phyloP scores from a whole-genome alignment of 176 grass and related monocot species.

The Carex littledalei region DNA sequence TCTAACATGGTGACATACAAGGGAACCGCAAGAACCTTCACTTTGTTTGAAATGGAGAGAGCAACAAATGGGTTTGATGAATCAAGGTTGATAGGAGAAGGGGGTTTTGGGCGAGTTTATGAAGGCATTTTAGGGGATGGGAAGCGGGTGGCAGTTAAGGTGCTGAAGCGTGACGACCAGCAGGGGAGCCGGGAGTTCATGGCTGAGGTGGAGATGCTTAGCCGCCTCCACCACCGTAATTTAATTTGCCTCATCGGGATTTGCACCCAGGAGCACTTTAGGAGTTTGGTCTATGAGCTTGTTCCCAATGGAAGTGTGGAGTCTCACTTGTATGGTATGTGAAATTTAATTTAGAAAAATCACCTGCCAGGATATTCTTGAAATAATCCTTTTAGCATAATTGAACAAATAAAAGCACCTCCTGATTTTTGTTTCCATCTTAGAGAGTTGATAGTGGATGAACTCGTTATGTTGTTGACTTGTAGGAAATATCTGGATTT shows the following conservation, averaged over 20 bases:
- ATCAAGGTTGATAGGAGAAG: slow-evolving; percentile 87
- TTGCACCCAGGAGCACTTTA: slow-evolving; percentile 69
- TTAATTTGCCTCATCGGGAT: slow-evolving; percentile 94
- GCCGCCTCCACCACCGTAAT: slow-evolving; percentile 94
- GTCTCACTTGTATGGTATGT: slow-evolving; percentile 86
- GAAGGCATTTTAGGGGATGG: slow-evolving; percentile 74
- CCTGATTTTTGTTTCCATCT: background rate
- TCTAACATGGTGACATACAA: slow-evolving; percentile 77
- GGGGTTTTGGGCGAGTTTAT: slow-evolving; percentile 96
- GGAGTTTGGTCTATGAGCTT: slow-evolving; percentile 90
- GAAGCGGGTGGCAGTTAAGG: slow-evolving; percentile 63
- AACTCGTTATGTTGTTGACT: background rate
- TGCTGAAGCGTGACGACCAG: slow-evolving; percentile 86
- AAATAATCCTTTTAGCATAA: background rate
- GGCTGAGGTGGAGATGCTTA: slow-evolving; percentile 99
- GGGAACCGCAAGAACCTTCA: slow-evolving; percentile 76
- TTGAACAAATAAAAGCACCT: background rate
- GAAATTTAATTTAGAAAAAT: slow-evolving; percentile 16
- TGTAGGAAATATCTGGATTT: background rate
- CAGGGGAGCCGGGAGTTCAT: slow-evolving; percentile 88
- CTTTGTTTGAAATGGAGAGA: slow-evolving; percentile 72
- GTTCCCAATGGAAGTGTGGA: slow-evolving; percentile 89
- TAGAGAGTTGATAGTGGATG: background rate
- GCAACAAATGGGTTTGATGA: slow-evolving; percentile 75
- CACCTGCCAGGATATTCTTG: background rate